Base-by-base conservation (phyloP, 768 basidiomycete species). In the Psilocybe tampanensis region DNA sequence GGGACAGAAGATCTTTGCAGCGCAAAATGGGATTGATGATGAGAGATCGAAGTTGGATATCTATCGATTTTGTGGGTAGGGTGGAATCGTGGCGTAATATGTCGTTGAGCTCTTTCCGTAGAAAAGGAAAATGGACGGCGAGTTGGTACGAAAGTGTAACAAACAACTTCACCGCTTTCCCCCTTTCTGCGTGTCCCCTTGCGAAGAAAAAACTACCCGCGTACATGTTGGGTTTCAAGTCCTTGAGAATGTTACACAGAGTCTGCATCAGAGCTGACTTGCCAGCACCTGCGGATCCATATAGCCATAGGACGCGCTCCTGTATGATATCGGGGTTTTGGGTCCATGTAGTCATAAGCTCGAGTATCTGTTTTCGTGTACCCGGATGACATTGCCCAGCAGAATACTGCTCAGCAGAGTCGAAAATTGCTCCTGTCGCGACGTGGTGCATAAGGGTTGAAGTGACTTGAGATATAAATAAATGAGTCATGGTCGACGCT, bases 221-320 rank as follows among this genome's bases (percentile, higher is more conserved):
- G 32, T 56, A 56, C 11, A 18, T 18, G 4, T 15, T 33, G 6
- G 47, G 33, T 3, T 44, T 11, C 19, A n/a, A 13, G 1, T 44
- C 13, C n/a, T 24, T 12, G n/a, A 51, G 12, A 15, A 54, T 8
- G 26, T 59, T 54, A 5, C 53, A 53, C 24, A 59, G 47, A 1
- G 13, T 36, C 19, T 59, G 54, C 22, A 33, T 33, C 5, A 59
- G 50, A 1, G 58, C 43, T 2, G 58, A 51, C 22, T 59, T 59
- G 21, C 58, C 58, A 21, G 36, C 47, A 7, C 58, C 58, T 17
- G 54, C 54, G 7, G 58, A 32, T 11, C 58, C 58, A 23, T 39
- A 41, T 5, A 59, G 42, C 58, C 58, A 59, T 12, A 52, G 11
- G 1, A 55, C 18, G 9, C 9, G 18, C 9, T 19, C 18, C 18